These are phyloP conservation scores for Fusarium pseudoanthophilum DNA, from an alignment of 2,329 filamentous ascomycete species.

Conservation along the genomic window DNA sequence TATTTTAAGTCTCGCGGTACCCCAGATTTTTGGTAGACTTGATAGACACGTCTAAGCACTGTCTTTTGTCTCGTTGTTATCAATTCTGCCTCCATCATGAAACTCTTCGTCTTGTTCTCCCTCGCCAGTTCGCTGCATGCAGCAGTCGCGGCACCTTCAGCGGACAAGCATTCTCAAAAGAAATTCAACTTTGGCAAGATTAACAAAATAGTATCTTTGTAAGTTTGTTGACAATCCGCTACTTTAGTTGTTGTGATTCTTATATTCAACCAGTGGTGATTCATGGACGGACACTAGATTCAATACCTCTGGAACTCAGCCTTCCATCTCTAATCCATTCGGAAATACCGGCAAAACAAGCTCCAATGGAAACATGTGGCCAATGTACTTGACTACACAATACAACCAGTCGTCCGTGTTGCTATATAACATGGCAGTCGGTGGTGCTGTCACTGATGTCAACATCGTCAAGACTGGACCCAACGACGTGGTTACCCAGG, in stretches of 20 bases:
- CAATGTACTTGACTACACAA: conserved; percentile 4
- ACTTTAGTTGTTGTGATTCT: rapidly evolving
- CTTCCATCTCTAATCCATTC: neutral
- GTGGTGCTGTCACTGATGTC: conserved; percentile 10
- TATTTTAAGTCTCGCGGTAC: neutral
- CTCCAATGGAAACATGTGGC: conserved; percentile 24
- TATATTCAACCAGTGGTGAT: neutral
- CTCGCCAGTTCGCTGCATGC: rapidly evolving
- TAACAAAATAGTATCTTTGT: neutral
- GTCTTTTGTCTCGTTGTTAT: no score
- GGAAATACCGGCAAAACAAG: conserved; percentile 17
- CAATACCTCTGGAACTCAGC: neutral
- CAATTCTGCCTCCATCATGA: neutral
- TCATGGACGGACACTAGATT: conserved; percentile 25
- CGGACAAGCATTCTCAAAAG: neutral
- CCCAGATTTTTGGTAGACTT: rapidly evolving
- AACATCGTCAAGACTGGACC: conserved; percentile 15
- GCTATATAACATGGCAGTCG: conserved; percentile 20
- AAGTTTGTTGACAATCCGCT: no score
- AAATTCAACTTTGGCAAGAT: neutral
- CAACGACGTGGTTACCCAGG: neutral
- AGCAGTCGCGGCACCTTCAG: neutral
- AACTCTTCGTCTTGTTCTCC: neutral
- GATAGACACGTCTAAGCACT: rapidly evolving
- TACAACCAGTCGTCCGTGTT: neutral